Evolutionary conservation across 306 rosid species (phyloP), one percentile per base, ranked within the genome.

Genomic region (Coriaria nepalensis): DNA sequence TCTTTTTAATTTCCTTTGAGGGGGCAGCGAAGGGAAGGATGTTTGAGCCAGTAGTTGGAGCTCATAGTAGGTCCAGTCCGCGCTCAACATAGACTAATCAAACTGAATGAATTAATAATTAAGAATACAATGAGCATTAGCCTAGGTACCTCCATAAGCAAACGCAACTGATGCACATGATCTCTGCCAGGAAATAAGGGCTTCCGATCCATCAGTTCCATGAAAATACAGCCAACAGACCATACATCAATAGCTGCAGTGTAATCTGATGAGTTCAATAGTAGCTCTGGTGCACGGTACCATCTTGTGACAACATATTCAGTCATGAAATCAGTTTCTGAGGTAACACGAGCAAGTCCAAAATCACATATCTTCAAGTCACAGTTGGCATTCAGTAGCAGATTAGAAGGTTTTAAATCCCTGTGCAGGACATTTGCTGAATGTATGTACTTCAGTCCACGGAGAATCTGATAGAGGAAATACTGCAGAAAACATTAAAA

Each of bases 161-260:
- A 75, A 56, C 93, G 93, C 52, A 87, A 62, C 74, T 87, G 96
- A 60, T 87, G 88, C 51, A 83, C 96, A 6, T 87, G 96, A 80
- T 87, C 96, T 70, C 94, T 74, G 53, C 96, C 96, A 53, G 96
- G 94, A 76, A 87, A 87, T 57, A 87, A 63, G 4, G 96, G 96
- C 68, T 78, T 83, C 47, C 96, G 68, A 60, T 87, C 96, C 94
- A 87, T 87, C 72, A 87, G 70, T 52, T 87, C 96, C 96, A 87
- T 87, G 71, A 87, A 87, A 64, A 87, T 76, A 70, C 96, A 87
- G 49, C 96, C 94, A 35, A 87, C 96, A 35, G 96, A 83, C 96
- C 96, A 87, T 10, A 87, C 86, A 78, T 87, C 96, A 64, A 87
- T 87, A 51, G 96, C 96, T 60, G 94, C 94, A 33, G 96, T 87